phyloP scores from a whole-genome alignment of 2,329 filamentous ascomycete genomes.

The Scedosporium apiospermum region DNA sequence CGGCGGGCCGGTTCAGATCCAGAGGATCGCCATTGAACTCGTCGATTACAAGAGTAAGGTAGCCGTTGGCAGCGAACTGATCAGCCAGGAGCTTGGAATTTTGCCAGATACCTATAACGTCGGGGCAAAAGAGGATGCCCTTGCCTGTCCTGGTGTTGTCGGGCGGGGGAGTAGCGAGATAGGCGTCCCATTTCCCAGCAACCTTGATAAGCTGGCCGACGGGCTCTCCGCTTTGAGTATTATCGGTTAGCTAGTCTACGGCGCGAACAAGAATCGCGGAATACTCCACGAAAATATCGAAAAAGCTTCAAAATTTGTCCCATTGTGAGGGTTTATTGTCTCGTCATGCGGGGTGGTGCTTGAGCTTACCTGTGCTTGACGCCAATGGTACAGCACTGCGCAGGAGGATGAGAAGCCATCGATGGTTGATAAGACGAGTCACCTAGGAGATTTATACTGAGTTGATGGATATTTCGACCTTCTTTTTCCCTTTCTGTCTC shows the following conservation, averaged over 20 bases:
- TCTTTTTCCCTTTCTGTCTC: no score
- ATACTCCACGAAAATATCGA: not conserved
- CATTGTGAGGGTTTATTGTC: not conserved
- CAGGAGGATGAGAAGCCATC: slow-evolving; percentile 37
- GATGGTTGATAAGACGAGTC: slow-evolving; percentile 5
- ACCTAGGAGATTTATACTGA: no score
- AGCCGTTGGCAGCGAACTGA: slow-evolving; percentile 22
- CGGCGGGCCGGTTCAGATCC: slow-evolving; percentile 33
- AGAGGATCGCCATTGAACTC: slow-evolving; percentile 22
- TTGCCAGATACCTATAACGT: slow-evolving; percentile 41
- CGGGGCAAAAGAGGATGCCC: slow-evolving; percentile 35
- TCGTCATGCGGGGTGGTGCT: not conserved
- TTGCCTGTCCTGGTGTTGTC: slow-evolving; percentile 15
- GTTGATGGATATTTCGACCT: not conserved
- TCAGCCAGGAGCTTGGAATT: slow-evolving; percentile 28
- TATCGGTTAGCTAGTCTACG: not conserved
- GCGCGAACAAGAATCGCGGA: not conserved
- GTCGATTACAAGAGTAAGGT: slow-evolving; percentile 20
- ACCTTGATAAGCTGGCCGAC: slow-evolving; percentile 37
- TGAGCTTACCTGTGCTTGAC: slow-evolving; percentile 32
- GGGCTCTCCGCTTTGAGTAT: slow-evolving; percentile 15
- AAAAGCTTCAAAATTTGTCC: not conserved
- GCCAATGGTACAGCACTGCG: slow-evolving; percentile 33
- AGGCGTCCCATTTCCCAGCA: slow-evolving; percentile 34
- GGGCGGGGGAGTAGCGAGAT: slow-evolving; percentile 36